Percentiles rank a stretch among this genome's conserved stretches.
Evolutionary conservation across 2,329 filamentous ascomycete species (phyloP).

Genomic region (Fusarium sp.): DNA sequence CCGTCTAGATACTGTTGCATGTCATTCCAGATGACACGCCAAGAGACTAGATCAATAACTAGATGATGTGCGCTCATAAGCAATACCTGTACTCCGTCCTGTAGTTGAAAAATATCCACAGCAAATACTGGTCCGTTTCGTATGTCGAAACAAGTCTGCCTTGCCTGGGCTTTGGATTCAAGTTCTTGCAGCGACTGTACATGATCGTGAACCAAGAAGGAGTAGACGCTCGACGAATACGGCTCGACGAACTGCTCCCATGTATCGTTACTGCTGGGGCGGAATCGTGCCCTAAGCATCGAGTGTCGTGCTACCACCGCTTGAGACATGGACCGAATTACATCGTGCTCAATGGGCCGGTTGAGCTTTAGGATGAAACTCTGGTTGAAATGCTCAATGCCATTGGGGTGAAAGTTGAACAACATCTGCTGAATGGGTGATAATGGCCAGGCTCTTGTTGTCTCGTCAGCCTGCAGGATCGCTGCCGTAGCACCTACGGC

Average conservation of each 20-base stretch:
- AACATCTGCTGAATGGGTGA: slow-evolving; percentile 1
- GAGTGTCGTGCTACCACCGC: not conserved
- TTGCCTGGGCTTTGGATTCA: not conserved
- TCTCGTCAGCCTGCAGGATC: no score
- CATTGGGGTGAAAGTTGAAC: not conserved
- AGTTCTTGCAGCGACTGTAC: not conserved
- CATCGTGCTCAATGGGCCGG: not conserved
- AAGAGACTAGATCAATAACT: slow-evolving; percentile 3
- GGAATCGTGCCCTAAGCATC: slow-evolving; percentile 2
- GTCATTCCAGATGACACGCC: not conserved
- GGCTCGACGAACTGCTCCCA: not conserved
- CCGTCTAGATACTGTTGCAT: not conserved
- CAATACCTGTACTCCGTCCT: not conserved
- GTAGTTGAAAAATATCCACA: not conserved
- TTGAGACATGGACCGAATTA: not conserved
- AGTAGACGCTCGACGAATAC: no score
- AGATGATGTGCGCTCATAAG: not conserved
- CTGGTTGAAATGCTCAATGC: slow-evolving; percentile 1
- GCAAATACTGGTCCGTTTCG: not conserved
- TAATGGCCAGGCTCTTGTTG: not conserved
- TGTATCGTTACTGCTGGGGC: not conserved
- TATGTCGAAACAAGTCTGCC: not conserved
- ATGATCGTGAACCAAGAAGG: not conserved
- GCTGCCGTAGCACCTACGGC: no score
- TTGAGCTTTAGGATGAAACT: not conserved